A percentile compares a stretch with the other conserved stretches of the same genome.
Evolutionary conservation across 352 stramenopile genomes (phyloP).

Genomic region (Plasmopara muralis): DNA sequence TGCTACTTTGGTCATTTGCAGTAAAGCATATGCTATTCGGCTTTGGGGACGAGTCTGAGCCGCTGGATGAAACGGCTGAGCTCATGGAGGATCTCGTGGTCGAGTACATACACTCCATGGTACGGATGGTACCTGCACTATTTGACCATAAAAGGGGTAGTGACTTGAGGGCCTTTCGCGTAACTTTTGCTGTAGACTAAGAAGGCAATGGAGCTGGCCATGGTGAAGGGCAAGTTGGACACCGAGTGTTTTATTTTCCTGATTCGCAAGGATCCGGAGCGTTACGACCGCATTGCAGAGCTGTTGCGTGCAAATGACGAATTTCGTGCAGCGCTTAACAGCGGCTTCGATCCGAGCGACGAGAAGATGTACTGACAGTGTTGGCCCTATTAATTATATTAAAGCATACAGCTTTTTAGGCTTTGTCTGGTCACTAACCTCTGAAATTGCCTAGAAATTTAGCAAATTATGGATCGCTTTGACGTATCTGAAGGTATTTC

Average conservation of each 20-base stretch:
- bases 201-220: slow-evolving; percentile 74
- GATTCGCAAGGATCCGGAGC: slow-evolving; percentile 81
- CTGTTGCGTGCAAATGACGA: slow-evolving; percentile 81
- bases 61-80: slow-evolving; percentile 62
- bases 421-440: no score
- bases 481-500: no score
- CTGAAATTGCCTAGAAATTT: no score
- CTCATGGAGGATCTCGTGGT: slow-evolving; percentile 85
- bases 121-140: slow-evolving; percentile 19
- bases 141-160: not conserved
- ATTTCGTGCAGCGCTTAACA: slow-evolving; percentile 80
- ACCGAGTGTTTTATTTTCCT: slow-evolving; percentile 87
- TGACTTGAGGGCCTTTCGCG: slow-evolving; percentile 2
- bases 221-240: slow-evolving; percentile 82
- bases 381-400: no score
- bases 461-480: no score
- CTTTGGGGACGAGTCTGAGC: slow-evolving; percentile 71
- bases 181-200: slow-evolving; percentile 50
- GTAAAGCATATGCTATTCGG: slow-evolving; percentile 89
- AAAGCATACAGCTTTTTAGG: no score
- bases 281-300: slow-evolving; percentile 76
- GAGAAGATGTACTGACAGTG: slow-evolving; percentile 80
- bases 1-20: slow-evolving; percentile 10
- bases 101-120: slow-evolving; percentile 79
- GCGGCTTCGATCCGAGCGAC: slow-evolving; percentile 81